phyloP scores from a whole-genome alignment of 208 protist species.

The Trypanosoma avium region DNA sequence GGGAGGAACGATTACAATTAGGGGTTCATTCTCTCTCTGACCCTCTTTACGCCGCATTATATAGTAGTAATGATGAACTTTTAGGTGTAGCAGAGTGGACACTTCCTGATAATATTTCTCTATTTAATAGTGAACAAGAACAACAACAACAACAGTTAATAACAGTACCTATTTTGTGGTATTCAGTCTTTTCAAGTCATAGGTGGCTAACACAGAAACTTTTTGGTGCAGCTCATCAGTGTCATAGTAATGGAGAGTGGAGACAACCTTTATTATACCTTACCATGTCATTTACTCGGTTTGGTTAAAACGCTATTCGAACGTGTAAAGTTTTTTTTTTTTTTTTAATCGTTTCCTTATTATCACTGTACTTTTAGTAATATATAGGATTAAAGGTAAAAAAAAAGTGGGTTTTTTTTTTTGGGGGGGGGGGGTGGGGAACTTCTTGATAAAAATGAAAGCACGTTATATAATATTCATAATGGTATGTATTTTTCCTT shows the following conservation, averaged over 20 bases:
- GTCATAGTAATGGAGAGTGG: background rate
- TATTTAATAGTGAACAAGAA: background rate
- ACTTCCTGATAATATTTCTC: background rate
- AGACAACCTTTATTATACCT: slow-evolving; percentile 6
- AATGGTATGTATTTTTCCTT: too few relatives aligned
- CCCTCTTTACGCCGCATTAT: slow-evolving; percentile 57
- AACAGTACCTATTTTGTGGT: slow-evolving; percentile 14
- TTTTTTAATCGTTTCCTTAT: too few relatives aligned
- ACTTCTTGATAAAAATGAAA: too few relatives aligned
- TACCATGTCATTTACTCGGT: slow-evolving; percentile 7
- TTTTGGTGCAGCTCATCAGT: background rate
- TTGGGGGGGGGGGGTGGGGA: too few relatives aligned
- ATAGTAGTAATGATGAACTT: slow-evolving; percentile 25
- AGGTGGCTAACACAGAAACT: background rate
- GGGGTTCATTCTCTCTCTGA: slow-evolving; percentile 37
- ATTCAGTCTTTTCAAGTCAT: background rate
- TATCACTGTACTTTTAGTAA: too few relatives aligned
- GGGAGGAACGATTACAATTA: slow-evolving; percentile 70
- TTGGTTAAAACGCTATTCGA: background rate
- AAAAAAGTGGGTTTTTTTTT: too few relatives aligned
- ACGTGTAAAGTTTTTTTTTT: too few relatives aligned
- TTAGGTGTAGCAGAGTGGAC: slow-evolving; percentile 9
- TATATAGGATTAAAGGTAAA: too few relatives aligned
- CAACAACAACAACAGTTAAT: background rate
- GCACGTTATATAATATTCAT: too few relatives aligned